Conservation (phyloP, 1,139 yeast species). For the Lodderomyces theae region DNA sequence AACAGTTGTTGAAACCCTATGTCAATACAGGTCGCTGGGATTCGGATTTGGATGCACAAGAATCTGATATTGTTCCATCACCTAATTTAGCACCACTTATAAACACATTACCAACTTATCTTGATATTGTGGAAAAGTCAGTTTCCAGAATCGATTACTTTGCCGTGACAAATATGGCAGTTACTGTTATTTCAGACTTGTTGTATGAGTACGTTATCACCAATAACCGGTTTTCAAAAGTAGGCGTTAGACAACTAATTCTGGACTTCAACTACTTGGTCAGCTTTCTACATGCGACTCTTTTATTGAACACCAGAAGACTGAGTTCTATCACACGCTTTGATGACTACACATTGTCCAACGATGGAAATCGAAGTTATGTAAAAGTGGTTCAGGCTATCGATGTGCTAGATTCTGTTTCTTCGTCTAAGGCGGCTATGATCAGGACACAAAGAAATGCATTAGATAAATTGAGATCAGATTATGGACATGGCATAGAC, state of each 20-base stretch:
- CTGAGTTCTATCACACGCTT: conserved; percentile 1
- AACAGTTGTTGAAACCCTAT: conserved; percentile 49
- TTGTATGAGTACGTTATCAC: conserved; percentile 60
- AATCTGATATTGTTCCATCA: conserved; percentile 22
- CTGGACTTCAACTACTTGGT: conserved; percentile 53
- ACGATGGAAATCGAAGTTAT: conserved; percentile 28
- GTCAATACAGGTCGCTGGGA: conserved; percentile 44
- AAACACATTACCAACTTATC: conserved; percentile 32
- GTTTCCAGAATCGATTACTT: conserved; percentile 29
- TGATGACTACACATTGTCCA: conserved; percentile 18
- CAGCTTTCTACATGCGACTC: conserved; percentile 27
- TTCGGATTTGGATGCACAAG: too few species aligned
- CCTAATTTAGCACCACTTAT: conserved; percentile 36
- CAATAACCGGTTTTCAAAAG: conserved; percentile 55
- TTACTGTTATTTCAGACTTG: conserved; percentile 47
- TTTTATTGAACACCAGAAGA: conserved; percentile 16
- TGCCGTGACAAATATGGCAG: conserved; percentile 34
- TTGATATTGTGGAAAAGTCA: conserved; percentile 31
- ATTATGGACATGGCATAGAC: conserved; percentile 22
- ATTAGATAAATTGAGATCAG: conserved; percentile 21
- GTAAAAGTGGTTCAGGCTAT: conserved; percentile 34
- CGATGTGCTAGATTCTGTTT: conserved; percentile 35
- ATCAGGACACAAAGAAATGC: conserved; percentile 13
- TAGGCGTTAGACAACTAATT: conserved; percentile 57
- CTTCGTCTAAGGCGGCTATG: conserved; percentile 12